Evolutionary conservation across 2,329 filamentous ascomycete species (phyloP).

Genomic region (Acrodontium crateriforme): DNA sequence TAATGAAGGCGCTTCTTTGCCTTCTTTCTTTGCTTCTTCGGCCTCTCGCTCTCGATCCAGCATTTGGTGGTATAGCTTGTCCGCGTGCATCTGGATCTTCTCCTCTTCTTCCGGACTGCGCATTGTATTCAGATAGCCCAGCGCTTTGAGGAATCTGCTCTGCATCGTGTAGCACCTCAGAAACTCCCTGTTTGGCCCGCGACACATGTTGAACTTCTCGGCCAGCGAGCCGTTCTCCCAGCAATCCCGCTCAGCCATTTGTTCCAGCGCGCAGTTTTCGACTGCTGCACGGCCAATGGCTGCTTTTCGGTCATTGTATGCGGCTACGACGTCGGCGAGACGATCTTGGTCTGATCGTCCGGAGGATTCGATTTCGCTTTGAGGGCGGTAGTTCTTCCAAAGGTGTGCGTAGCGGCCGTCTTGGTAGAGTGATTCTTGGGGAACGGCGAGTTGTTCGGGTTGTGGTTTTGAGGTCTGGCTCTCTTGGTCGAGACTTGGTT

Average conservation of each 20-base stretch:
- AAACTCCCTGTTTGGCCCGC: constrained; percentile 60
- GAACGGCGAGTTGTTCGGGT: constrained; percentile 25
- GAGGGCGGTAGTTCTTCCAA: constrained; percentile 81
- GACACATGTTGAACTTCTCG: constrained; percentile 66
- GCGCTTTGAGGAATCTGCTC: constrained; percentile 74
- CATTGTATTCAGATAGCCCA: constrained; percentile 67
- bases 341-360: constrained; percentile 66
- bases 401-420: constrained; percentile 71
- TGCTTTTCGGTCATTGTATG: constrained; percentile 68
- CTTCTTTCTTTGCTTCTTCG: constrained; percentile 52
- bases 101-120: constrained; percentile 59
- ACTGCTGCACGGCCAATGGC: constrained; percentile 68
- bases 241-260: constrained; percentile 70
- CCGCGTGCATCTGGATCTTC: constrained; percentile 85
- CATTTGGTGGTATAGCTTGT: constrained; percentile 79
- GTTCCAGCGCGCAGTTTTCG: constrained; percentile 86
- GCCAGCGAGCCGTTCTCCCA: constrained; percentile 57
- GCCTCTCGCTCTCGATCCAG: constrained; percentile 63
- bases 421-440: constrained; percentile 45
- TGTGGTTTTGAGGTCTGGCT: constrained; percentile 13
- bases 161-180: constrained; percentile 85
- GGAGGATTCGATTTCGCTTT: constrained; percentile 52
- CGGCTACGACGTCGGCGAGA: constrained; percentile 64
- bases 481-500: constrained; percentile 10
- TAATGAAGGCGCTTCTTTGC: constrained; percentile 41